Base-by-base conservation (phyloP, 768 basidiomycete genomes). In the Suillus lakei region DNA sequence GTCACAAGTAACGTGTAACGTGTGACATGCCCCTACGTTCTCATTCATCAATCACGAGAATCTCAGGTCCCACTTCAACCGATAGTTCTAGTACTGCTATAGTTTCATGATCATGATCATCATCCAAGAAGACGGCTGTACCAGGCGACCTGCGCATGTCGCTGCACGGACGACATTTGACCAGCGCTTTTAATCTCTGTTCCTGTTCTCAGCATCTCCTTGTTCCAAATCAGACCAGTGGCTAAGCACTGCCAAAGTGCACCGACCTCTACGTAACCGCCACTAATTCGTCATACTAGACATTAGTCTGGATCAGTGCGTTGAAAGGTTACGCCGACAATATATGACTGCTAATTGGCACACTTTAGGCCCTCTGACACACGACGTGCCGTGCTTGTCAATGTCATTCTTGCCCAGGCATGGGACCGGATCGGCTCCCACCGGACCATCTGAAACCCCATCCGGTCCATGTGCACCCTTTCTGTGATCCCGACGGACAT, bases 211-310 rank as follows among this genome's bases (percentile, higher is more conserved):
- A 56, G 26, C 65, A 30, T 39, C 54, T 54, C 64, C 62, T 66
- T 66, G 65, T 66, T 64, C 65, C 65, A 66, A 66, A 66, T 64
- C 62, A 51, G 64, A 63, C 46, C 54, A 32, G 62, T 62, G 64
- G 53, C 34, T 32, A n/a, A 32, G 53, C 53, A 54, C 53, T 36
- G 34, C 59, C 58, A 23, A 43, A 30, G 6, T 59, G 26, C 28
- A 28, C 30, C 56, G 39, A 21, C 51, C 30, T 13, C 21, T 30
- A 46, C 59, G 64, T 63, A 63, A 62, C 59, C 21, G 41, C 18
- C 30, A 50, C 28, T 44, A 26, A 63, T 63, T 1, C 32, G n/a
- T 54, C 34, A 12, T 54, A n/a, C 53, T 21, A 34, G 21, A 4
- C 18, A 32, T 32, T 28, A 51, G 50, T 30, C 30, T 30, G 21